Base-by-base conservation (phyloP, 306 rosid genomes). In the Sicyos edulis region DNA sequence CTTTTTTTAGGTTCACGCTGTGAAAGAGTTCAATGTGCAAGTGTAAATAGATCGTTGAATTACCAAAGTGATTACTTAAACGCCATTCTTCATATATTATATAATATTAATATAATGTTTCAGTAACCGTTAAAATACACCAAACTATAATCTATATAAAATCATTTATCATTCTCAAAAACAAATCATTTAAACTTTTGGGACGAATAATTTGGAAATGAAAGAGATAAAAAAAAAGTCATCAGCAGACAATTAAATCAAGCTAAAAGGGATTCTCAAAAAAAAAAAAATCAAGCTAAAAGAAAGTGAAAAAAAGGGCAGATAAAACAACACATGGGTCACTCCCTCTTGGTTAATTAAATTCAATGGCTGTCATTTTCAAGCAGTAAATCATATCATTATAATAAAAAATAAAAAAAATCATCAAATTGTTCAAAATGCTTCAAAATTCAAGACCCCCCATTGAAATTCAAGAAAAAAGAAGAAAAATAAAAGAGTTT, bases 321-420 rank as follows among this genome's bases (percentile, higher is more conserved):
- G 29, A 59, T 60, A 60, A 29, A 60, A 29, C 13, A 60, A 29
- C 21, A 60, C 42, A 24, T 59, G 62, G 62, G 62, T 56, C 62
- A 21, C 34, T 56, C 16, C 24, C 62, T 21, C 62, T 21, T 7
- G 11, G 10, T 21, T 21, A 56, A 56, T 56, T 56, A 55, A 56
- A 22, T 10, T 59, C 4, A 24, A 60, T 60, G 70, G 51, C 51
- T 40, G 51, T 63, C 70, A n/a, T 63, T 63, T 63, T 63, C 50
- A 37, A 63, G 51, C 14, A 63, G n/a, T 63, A 63, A 37, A 40
- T 34, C 14, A 60, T 26, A 11, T 60, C 13, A 29, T 22, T 12
- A 20, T 8, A 26, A 26, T 26, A 26, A 26, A 26, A 26, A 3
- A 26, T 26, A n/a, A n/a, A 59, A 11, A 21, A 21, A 21, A 10